phyloP scores from a whole-genome alignment of 768 basidiomycete species.

The Amanita exitialis region DNA sequence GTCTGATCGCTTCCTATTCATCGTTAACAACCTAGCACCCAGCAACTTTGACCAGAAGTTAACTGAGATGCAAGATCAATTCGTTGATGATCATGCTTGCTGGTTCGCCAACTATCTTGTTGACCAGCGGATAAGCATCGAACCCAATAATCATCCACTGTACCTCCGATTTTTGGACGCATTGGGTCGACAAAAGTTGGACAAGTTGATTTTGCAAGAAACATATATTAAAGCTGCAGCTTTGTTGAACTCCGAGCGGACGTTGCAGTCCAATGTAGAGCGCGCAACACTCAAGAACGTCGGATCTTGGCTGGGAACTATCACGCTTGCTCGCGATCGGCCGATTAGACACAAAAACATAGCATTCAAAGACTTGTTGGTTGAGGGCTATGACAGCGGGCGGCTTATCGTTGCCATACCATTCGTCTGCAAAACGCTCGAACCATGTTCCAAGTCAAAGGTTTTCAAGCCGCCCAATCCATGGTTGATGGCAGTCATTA shows the following conservation, averaged over 20 bases:
- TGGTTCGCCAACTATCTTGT: conserved; percentile 99
- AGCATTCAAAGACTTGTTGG: conserved; percentile 93
- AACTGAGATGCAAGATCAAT: conserved; percentile 75
- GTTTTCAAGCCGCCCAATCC: conserved; percentile 97
- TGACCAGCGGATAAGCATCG: conserved; percentile 89
- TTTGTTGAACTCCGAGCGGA: conserved; percentile 87
- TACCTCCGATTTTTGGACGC: conserved; percentile 92
- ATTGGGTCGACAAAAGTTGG: conserved; percentile 56
- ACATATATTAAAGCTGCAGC: conserved; percentile 80
- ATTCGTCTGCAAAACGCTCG: conserved; percentile 95
- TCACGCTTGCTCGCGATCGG: conserved; percentile 86
- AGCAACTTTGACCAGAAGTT: conserved; percentile 88
- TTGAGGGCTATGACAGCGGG: conserved; percentile 91
- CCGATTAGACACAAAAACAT: conserved; percentile 91
- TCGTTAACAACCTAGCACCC: conserved; percentile 95
- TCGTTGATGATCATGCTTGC: conserved; percentile 73
- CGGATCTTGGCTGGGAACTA: conserved; percentile 87
- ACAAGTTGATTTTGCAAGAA: conserved; percentile 83
- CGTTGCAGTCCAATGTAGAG: conserved; percentile 77
- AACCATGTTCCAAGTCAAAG: conserved; percentile 79
- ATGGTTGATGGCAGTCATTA: conserved; percentile 94
- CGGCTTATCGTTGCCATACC: conserved; percentile 91
- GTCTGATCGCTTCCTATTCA: conserved; percentile 93
- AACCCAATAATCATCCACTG: conserved; percentile 93
- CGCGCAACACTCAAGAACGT: conserved; percentile 87